phyloP scores from a whole-genome alignment of 1,284 basidiomycete species.

The Hymenochaete sp. region DNA sequence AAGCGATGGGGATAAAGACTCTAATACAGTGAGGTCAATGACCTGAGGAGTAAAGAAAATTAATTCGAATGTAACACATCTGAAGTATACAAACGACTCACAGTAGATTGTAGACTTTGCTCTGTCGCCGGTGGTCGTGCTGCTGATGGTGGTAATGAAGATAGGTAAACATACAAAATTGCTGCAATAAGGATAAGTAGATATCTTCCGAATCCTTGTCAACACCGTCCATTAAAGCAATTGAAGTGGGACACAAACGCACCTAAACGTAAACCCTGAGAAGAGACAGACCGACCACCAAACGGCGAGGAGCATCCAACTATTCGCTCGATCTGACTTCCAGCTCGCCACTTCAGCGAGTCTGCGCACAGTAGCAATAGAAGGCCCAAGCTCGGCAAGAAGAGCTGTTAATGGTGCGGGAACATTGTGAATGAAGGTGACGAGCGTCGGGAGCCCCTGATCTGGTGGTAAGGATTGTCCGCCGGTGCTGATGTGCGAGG shows the following conservation, averaged over 20 bases:
- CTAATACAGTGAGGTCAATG: conserved; percentile 48
- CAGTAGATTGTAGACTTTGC: conserved; percentile 15
- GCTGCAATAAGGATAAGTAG: conserved; percentile 22
- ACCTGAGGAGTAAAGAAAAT: conserved; percentile 40
- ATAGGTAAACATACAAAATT: conserved; percentile 9
- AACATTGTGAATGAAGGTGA: conserved; percentile 43
- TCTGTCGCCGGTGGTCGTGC: conserved; percentile 13
- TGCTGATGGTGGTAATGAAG: conserved; percentile 4
- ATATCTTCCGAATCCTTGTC: conserved; percentile 24
- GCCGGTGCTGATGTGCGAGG: not conserved
- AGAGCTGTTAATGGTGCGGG: conserved; percentile 51
- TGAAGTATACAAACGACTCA: conserved; percentile 24
- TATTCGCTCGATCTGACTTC: conserved; percentile 54
- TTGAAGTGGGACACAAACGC: conserved; percentile 21
- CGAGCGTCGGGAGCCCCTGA: conserved; percentile 10
- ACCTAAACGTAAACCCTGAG: conserved; percentile 49
- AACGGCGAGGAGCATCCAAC: conserved; percentile 53
- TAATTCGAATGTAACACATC: conserved; percentile 49
- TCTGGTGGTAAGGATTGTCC: not conserved
- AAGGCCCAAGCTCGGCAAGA: conserved; percentile 50
- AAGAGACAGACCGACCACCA: conserved; percentile 79
- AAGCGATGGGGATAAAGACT: conserved; percentile 37
- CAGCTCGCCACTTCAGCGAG: conserved; percentile 53
- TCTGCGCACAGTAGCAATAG: conserved; percentile 41
- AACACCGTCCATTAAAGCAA: conserved; percentile 8